phyloP scores from a whole-genome alignment of 805 yeast species.

The Yarrowia hollandica region DNA sequence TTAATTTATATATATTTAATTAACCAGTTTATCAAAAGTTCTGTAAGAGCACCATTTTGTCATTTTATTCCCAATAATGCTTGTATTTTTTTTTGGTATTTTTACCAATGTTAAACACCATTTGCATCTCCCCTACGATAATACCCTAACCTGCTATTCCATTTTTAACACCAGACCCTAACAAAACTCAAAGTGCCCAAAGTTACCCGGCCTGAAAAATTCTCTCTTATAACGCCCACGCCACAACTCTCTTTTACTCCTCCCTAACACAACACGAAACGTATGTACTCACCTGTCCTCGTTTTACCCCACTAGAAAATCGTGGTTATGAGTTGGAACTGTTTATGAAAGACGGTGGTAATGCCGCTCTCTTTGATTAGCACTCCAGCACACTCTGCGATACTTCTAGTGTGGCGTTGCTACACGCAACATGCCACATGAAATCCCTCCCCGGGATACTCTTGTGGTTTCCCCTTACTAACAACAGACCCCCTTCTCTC shows the following conservation, averaged over 20 bases:
- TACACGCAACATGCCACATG: slow-evolving; percentile 16
- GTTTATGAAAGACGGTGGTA: slow-evolving; percentile 19
- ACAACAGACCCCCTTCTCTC: slow-evolving; percentile 1
- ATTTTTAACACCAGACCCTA: not conserved
- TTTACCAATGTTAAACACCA: too few species aligned
- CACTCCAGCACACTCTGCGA: not conserved
- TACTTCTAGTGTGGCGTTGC: slow-evolving; percentile 28
- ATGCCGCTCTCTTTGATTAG: slow-evolving; percentile 12
- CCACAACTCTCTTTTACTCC: not conserved
- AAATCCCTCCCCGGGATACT: slow-evolving; percentile 27
- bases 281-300: slow-evolving; percentile 13
- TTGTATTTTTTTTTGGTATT: not conserved
- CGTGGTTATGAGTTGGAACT: slow-evolving; percentile 9
- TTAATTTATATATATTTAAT: slow-evolving; percentile 23
- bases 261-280: not conserved
- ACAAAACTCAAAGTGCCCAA: not conserved
- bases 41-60: too few species aligned
- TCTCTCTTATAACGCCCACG: slow-evolving; percentile 13
- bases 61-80: too few species aligned
- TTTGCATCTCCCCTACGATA: too few species aligned
- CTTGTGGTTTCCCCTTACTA: slow-evolving; percentile 13
- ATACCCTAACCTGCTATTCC: not conserved
- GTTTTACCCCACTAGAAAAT: slow-evolving; percentile 24
- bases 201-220: slow-evolving; percentile 27
- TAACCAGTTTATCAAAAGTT: not conserved